phyloP scores from a whole-genome alignment of 345 rosid genomes.

The Dimocarpus longan region DNA sequence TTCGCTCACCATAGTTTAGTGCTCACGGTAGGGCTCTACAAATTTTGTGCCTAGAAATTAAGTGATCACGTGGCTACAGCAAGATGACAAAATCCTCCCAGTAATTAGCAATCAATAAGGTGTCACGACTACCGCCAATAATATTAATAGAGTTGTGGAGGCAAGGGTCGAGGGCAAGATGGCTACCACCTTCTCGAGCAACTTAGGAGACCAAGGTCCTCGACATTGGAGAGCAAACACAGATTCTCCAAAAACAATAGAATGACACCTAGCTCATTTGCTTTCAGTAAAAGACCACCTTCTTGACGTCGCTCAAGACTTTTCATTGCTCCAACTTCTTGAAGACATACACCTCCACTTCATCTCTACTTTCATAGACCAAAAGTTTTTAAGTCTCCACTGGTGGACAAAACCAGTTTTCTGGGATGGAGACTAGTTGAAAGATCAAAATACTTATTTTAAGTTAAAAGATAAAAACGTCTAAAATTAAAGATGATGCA shows the following conservation, averaged over 20 bases:
- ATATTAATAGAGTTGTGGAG: conserved; percentile 68
- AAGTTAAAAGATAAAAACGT: no score
- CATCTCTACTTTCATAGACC: conserved; percentile 80
- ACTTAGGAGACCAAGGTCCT: conserved; percentile 84
- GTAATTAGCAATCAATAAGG: no score
- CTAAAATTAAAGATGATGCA: no score
- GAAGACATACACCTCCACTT: conserved; percentile 82
- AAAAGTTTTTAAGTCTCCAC: no score
- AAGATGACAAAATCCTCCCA: no score
- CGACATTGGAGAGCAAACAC: conserved; percentile 82
- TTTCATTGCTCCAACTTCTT: conserved; percentile 85
- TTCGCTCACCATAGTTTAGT: no score
- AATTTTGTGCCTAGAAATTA: no score
- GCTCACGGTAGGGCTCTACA: no score
- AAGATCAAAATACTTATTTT: no score
- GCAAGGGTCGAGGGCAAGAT: conserved; percentile 72
- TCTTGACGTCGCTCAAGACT: conserved; percentile 85
- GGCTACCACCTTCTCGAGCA: conserved; percentile 65
- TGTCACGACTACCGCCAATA: conserved; percentile 68
- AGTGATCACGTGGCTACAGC: no score
- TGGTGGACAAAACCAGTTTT: no score
- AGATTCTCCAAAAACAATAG: conserved; percentile 87
- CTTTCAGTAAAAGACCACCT: conserved; percentile 83
- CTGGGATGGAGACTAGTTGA: no score
- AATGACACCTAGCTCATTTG: conserved; percentile 71